phyloP scores from a whole-genome alignment of 2,329 filamentous ascomycete species.

The Pleurostoma richardsiae region DNA sequence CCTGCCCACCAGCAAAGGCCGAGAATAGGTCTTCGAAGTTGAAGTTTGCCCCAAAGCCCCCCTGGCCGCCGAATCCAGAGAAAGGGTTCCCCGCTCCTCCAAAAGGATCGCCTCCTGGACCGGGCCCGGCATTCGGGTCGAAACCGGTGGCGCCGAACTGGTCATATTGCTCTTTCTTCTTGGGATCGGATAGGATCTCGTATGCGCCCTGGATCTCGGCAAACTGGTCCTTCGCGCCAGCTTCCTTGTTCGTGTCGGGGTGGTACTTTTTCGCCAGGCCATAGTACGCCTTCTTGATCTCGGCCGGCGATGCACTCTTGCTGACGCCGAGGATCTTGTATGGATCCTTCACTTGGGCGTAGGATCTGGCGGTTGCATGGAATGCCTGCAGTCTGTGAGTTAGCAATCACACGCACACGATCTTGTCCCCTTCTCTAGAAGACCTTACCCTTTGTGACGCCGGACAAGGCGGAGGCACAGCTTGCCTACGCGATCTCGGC shows the following conservation, averaged over 20 bases:
- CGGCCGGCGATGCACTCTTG: constrained; percentile 72
- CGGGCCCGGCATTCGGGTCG: constrained; percentile 65
- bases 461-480: too few relatives aligned
- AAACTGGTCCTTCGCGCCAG: constrained; percentile 91
- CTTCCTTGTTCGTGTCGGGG: constrained; percentile 95
- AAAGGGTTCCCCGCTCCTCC: constrained; percentile 62
- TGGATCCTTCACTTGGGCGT: constrained; percentile 64
- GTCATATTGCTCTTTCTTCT: constrained; percentile 91
- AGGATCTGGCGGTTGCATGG: constrained; percentile 50
- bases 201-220: constrained; percentile 90
- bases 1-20: constrained; percentile 65
- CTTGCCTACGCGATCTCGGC: constrained; percentile 1
- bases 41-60: constrained; percentile 76
- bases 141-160: constrained; percentile 86
- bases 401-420: too few relatives aligned
- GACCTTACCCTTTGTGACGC: too few relatives aligned
- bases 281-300: constrained; percentile 99
- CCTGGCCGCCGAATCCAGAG: constrained; percentile 52
- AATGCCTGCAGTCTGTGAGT: constrained; percentile 36
- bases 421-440: too few relatives aligned
- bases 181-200: constrained; percentile 84
- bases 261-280: constrained; percentile 96
- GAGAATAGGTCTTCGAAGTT: constrained; percentile 96
- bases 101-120: constrained; percentile 55
- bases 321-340: constrained; percentile 82